Percentiles rank a stretch among this genome's conserved stretches.
Evolutionary conservation across 2,329 filamentous ascomycete species (phyloP).

Genomic region (Helicocarpus griseus): DNA sequence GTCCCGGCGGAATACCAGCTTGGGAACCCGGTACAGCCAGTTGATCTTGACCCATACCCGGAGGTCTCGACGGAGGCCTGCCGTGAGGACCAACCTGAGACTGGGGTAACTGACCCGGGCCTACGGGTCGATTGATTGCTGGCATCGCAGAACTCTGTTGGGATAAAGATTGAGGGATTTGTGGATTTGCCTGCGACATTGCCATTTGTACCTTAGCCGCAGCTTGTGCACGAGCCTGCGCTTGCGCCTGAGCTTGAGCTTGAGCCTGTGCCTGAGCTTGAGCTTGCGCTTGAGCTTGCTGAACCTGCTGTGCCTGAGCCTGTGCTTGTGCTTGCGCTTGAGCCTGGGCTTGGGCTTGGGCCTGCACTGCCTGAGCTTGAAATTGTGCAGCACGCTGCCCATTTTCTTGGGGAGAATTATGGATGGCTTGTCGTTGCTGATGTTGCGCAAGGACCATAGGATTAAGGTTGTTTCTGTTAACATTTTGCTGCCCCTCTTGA

Average conservation of each 20-base stretch:
- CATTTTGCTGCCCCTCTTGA: constrained; percentile 28
- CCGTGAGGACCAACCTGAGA: constrained; percentile 24
- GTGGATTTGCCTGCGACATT: constrained; percentile 32
- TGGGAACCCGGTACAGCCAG: constrained; percentile 22
- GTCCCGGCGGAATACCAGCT: constrained; percentile 23
- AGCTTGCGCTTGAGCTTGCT: constrained; percentile 30
- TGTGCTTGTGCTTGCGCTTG: background rate
- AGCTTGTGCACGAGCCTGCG: constrained; percentile 32
- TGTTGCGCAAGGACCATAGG: constrained; percentile 33
- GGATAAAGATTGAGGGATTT: constrained; percentile 28
- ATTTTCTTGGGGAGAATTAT: constrained; percentile 35
- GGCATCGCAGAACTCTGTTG: constrained; percentile 33
- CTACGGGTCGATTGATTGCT: constrained; percentile 35
- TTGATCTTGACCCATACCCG: constrained; percentile 25
- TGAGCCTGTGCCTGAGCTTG: background rate
- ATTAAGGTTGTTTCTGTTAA: constrained; percentile 29
- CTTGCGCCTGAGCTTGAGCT: constrained; percentile 26
- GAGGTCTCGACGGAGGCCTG: constrained; percentile 25
- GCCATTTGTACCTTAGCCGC: constrained; percentile 37
- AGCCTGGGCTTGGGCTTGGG: background rate
- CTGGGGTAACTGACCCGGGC: constrained; percentile 30
- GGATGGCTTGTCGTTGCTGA: constrained; percentile 30
- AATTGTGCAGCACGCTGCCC: constrained; percentile 29
- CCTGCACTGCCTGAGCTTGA: background rate
- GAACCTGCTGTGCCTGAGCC: background rate